These are phyloP conservation scores for Picea mariana DNA, from an alignment of 83 land plant genomes.

Conservation along the genomic window DNA sequence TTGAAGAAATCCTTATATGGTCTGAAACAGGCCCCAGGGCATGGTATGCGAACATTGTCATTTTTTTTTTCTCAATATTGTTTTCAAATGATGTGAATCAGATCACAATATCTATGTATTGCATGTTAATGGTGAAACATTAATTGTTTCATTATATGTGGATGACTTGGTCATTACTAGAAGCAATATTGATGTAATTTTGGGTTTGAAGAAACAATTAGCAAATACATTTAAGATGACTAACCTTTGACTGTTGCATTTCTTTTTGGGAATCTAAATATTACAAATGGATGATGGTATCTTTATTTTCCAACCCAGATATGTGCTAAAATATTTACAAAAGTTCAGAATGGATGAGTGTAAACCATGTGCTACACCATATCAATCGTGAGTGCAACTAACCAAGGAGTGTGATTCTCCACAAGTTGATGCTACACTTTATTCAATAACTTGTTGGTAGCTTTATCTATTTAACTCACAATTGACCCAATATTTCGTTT, in stretches of 20 bases:
- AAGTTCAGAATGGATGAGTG: background rate
- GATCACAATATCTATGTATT: background rate
- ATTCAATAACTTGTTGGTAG: background rate
- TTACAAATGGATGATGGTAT: background rate
- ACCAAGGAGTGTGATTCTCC: background rate
- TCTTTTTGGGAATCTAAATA: background rate
- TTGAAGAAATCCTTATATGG: too few relatives aligned
- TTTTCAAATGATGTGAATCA: background rate
- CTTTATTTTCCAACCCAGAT: background rate
- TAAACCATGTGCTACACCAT: background rate
- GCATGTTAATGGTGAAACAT: background rate
- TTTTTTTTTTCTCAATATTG: background rate
- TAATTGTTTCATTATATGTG: background rate
- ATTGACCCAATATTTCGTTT: too few relatives aligned
- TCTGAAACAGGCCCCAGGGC: too few relatives aligned
- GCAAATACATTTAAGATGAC: background rate
- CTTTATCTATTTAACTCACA: too few relatives aligned
- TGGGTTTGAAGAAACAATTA: background rate
- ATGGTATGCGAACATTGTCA: too few relatives aligned
- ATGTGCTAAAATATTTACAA: background rate
- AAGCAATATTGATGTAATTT: too few relatives aligned
- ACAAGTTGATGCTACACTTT: background rate
- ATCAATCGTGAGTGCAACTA: background rate
- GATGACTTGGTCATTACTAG: background rate
- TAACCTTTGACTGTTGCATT: background rate